These are phyloP conservation scores for Scedosporium boydii DNA, from an alignment of 2,329 filamentous ascomycete species.

Conservation along the genomic window DNA sequence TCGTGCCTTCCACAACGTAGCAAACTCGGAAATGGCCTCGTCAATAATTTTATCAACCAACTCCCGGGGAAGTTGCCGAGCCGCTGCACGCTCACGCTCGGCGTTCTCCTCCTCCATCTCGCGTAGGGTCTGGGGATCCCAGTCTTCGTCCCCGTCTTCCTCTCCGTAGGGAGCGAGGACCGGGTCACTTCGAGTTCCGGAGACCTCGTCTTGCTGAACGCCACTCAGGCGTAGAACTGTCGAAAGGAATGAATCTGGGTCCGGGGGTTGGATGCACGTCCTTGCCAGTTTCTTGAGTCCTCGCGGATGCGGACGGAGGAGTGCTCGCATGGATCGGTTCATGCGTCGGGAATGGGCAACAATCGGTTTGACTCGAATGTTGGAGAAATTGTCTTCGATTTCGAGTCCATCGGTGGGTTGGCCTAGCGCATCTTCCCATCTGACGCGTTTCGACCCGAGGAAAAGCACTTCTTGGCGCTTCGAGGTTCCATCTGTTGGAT, in stretches of 20 bases:
- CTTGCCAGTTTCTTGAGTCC: no score
- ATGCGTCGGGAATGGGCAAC: no score
- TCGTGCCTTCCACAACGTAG: conserved; percentile 4
- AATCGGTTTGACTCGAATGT: no score
- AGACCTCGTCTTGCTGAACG: background rate
- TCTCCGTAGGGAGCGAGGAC: background rate
- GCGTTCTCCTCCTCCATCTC: conserved; percentile 52
- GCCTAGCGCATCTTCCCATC: no score
- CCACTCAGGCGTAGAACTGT: background rate
- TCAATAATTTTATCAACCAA: conserved; percentile 7
- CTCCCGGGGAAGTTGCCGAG: background rate
- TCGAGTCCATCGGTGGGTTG: no score
- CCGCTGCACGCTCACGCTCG: conserved; percentile 12
- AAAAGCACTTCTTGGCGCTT: no score
- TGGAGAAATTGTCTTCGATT: no score
- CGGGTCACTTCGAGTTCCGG: background rate
- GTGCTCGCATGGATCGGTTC: no score
- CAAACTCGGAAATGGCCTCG: conserved; percentile 4
- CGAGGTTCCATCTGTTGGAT: no score
- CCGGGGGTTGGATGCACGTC: background rate
- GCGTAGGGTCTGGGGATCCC: conserved; percentile 46
- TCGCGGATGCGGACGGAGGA: no score
- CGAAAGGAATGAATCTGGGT: background rate
- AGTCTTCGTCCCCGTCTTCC: conserved; percentile 11
- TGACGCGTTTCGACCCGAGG: no score